phyloP scores from a whole-genome alignment of 129 eudicot genomes.

The Lactuca sativa region DNA sequence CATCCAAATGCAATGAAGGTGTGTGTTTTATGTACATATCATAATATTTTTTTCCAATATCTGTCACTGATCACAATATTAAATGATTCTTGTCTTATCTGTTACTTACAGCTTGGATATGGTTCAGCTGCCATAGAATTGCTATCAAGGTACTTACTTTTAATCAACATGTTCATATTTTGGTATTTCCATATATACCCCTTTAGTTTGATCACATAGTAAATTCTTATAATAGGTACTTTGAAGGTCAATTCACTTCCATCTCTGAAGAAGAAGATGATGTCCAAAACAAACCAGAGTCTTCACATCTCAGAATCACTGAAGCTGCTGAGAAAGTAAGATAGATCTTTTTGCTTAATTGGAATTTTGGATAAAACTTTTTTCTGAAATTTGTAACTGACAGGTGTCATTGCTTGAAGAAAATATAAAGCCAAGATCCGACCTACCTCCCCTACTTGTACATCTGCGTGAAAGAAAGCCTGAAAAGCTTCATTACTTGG shows the following conservation, averaged over 20 bases:
- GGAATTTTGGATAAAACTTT: background rate
- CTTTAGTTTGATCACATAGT: background rate
- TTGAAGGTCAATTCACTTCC: conserved; percentile 83
- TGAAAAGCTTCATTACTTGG: conserved; percentile 87
- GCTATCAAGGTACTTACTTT: conserved; percentile 56
- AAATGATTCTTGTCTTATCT: conserved; percentile 16
- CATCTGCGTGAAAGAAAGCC: conserved; percentile 84
- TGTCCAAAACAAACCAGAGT: conserved; percentile 44
- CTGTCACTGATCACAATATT: background rate
- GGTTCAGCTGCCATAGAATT: conserved; percentile 90
- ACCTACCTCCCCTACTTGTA: conserved; percentile 87
- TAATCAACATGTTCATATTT: background rate
- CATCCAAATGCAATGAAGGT: conserved; percentile 98
- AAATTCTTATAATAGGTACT: conserved; percentile 52
- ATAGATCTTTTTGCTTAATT: background rate
- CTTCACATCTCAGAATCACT: conserved; percentile 41
- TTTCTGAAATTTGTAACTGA: background rate
- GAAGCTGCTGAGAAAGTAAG: conserved; percentile 87
- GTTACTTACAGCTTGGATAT: conserved; percentile 84
- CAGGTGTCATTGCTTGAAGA: conserved; percentile 95
- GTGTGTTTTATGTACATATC: background rate
- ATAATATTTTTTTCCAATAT: background rate
- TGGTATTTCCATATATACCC: background rate
- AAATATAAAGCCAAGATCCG: conserved; percentile 70
- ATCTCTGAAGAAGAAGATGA: conserved; percentile 83